phyloP scores from a whole-genome alignment of 345 rosid genomes.

The Ceriops zippeliana region DNA sequence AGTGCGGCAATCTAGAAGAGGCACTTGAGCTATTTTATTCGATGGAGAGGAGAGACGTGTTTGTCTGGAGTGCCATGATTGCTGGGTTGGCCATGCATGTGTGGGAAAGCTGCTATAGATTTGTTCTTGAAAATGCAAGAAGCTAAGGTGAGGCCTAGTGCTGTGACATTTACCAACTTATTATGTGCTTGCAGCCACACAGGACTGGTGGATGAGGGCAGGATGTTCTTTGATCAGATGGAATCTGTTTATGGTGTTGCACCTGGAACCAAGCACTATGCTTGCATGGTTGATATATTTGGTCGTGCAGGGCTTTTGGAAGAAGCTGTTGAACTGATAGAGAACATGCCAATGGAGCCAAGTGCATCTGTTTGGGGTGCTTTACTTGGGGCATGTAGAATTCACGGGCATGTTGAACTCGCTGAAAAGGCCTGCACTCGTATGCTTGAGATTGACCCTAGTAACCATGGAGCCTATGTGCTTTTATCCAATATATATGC shows the following conservation, averaged over 20 bases:
- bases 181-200: constrained; percentile 68
- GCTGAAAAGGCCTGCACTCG: constrained; percentile 55
- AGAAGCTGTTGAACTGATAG: constrained; percentile 58
- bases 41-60: constrained; percentile 50
- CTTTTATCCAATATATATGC: constrained; percentile 69
- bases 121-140: constrained; percentile 58
- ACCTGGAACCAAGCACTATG: constrained; percentile 62
- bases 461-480: constrained; percentile 59
- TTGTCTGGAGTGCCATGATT: constrained; percentile 76
- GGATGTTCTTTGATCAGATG: constrained; percentile 47
- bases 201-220: constrained; percentile 64
- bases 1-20: constrained; percentile 67
- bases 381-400: constrained; percentile 66
- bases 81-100: constrained; percentile 67
- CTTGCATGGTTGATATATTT: constrained; percentile 68
- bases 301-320: constrained; percentile 64
- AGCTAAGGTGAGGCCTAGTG: constrained; percentile 50
- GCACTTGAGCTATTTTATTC: constrained; percentile 57
- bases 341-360: constrained; percentile 57
- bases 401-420: constrained; percentile 54
- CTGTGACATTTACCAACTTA: constrained; percentile 61
- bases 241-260: constrained; percentile 45
- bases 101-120: constrained; percentile 48
- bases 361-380: constrained; percentile 66
- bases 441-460: constrained; percentile 58